These are phyloP conservation scores for Lactarius vividus DNA, from an alignment of 768 basidiomycete genomes.

Conservation along the genomic window DNA sequence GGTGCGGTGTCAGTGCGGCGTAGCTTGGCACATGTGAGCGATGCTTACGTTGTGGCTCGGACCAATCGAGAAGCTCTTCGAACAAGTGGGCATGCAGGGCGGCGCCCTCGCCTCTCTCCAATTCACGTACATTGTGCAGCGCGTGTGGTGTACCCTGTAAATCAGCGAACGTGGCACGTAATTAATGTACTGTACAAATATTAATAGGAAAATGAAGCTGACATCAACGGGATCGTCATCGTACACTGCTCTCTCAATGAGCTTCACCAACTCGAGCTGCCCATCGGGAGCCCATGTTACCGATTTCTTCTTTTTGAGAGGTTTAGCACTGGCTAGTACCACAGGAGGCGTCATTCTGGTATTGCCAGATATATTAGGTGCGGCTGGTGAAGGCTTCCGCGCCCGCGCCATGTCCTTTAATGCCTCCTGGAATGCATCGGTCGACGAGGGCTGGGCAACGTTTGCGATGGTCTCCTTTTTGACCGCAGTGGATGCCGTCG, in stretches of 20 bases:
- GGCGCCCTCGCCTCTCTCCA: constrained; percentile 86
- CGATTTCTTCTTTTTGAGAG: constrained; percentile 66
- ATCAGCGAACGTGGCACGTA: constrained; percentile 37
- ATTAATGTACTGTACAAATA: constrained; percentile 51
- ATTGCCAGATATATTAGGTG: constrained; percentile 23
- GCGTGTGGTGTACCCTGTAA: constrained; percentile 65
- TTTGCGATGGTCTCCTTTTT: constrained; percentile 57
- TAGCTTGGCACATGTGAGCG: constrained; percentile 17
- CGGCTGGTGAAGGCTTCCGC: constrained; percentile 56
- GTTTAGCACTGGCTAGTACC: constrained; percentile 32
- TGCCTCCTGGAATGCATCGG: constrained; percentile 80
- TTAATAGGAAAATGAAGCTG: constrained; percentile 50
- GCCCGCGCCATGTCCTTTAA: constrained; percentile 74
- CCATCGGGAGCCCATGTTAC: constrained; percentile 78
- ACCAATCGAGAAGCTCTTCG: constrained; percentile 86
- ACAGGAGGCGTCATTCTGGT: constrained; percentile 55
- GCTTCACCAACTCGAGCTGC: constrained; percentile 68
- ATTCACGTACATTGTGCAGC: constrained; percentile 72
- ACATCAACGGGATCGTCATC: constrained; percentile 88
- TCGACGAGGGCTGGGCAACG: constrained; percentile 70
- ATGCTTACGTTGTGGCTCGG: constrained; percentile 72
- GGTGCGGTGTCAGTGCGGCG: constrained; percentile 29
- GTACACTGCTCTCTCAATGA: constrained; percentile 85
- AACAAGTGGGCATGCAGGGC: constrained; percentile 80
- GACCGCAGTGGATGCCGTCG: constrained; percentile 31